Evolutionary conservation across 2,329 filamentous ascomycete genomes (phyloP).

Genomic region (Penicillium concentricum): DNA sequence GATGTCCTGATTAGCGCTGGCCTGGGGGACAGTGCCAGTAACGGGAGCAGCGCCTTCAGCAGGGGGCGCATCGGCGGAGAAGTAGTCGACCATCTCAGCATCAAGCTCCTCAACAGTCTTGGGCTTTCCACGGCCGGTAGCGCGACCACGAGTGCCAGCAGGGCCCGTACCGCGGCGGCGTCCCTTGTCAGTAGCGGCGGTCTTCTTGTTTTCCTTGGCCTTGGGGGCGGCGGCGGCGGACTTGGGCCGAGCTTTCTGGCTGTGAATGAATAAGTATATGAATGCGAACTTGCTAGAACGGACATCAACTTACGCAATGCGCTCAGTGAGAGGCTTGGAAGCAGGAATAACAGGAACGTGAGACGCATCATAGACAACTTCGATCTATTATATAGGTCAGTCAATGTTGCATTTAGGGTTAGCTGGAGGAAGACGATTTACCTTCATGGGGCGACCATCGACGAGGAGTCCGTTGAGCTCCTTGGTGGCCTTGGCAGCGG

Average conservation of each 20-base stretch:
- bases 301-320: conserved; percentile 64
- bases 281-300: neutral
- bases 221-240: conserved; percentile 75
- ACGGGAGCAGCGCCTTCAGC: conserved; percentile 45
- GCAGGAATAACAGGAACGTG: conserved; percentile 66
- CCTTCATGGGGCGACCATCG: conserved; percentile 88
- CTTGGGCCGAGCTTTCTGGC: conserved; percentile 74
- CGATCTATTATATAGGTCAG: conserved; percentile 60
- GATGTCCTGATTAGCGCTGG: conserved; percentile 52
- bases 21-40: conserved; percentile 49
- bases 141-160: conserved; percentile 57
- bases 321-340: conserved; percentile 77
- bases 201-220: conserved; percentile 45
- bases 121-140: conserved; percentile 65
- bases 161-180: conserved; percentile 40
- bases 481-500: conserved; percentile 79
- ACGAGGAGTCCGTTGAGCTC: conserved; percentile 86
- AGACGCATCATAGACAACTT: conserved; percentile 80
- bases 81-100: conserved; percentile 97
- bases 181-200: conserved; percentile 1
- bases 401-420: conserved; percentile 12
- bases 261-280: conserved; percentile 29
- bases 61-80: conserved; percentile 49
- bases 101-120: conserved; percentile 97
- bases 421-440: conserved; percentile 41